Base-by-base conservation (phyloP, 345 rosid genomes). In the Gossypium australe region DNA sequence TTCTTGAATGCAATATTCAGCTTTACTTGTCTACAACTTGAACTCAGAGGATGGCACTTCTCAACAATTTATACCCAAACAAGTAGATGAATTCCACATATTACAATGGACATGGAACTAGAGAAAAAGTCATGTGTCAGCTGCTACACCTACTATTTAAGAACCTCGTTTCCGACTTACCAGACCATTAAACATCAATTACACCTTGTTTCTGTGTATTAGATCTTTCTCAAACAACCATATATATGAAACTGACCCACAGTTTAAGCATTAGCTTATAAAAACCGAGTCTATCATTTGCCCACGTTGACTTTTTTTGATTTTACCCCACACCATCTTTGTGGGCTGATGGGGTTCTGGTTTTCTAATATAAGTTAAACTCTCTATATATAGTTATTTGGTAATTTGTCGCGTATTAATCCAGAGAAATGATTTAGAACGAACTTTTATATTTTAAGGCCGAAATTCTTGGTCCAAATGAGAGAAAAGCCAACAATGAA, bases 101-200 rank as follows among this genome's bases (percentile, higher is more conserved):
- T 45, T 45, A 45, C 49, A 45, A 45, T 45, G 49, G 49, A 45
- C 49, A 11, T 34, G 7, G 41, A 34, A 34, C 7, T 5, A 34
- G 41, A 34, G 81, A 38, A 74, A 20, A 78, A 44, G 43, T 13
- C 16, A 20, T 77, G 75, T 82, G 58, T 80, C 85, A 75, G 83
- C 73, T 75, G 76, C 77, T 75, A 71, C 79, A 85, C 85, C 84
- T 74, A 85, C 84, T 51, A 73, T 81, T 38, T 53, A 20, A 70
- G 78, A n/a, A 34, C 67, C 76, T 70, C 38, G 38, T 68, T 11
- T 72, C n/a, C 64, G 11, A 73, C 72, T 71, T 78, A 79, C 64
- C 27, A 22, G 72, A 56, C 77, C 60, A 70, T 49, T 56, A 29
- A 76, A 7, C 27, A 17, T 1, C 1, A 3, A 0, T 64, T 64